Evolutionary conservation across 768 basidiomycete species (phyloP).

Genomic region (Trametes punicea): DNA sequence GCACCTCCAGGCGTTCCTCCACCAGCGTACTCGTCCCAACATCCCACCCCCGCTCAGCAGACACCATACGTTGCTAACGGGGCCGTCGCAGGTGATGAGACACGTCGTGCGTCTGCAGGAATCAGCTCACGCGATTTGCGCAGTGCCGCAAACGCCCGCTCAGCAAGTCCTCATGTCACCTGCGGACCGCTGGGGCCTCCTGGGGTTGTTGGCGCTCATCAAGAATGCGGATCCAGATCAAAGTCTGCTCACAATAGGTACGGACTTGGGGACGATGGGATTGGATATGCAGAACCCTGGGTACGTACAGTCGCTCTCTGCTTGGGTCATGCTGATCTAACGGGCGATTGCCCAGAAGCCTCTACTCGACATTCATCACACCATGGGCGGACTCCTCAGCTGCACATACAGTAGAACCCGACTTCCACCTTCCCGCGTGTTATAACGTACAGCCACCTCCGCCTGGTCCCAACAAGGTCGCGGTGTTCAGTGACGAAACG

Average conservation of each 20-base stretch:
- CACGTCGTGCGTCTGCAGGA: conserved; percentile 31
- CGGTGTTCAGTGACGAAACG: conserved; percentile 91
- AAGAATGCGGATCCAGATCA: conserved; percentile 84
- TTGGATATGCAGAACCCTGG: conserved; percentile 83
- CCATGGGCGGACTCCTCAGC: conserved; percentile 93
- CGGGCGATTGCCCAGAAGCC: conserved; percentile 46
- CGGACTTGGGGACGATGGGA: conserved; percentile 89
- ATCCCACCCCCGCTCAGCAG: conserved; percentile 30
- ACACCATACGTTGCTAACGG: conserved; percentile 32
- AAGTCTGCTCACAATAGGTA: conserved; percentile 80
- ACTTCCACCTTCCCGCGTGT: conserved; percentile 86
- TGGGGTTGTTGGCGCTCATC: conserved; percentile 83
- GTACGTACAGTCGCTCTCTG: conserved; percentile 36
- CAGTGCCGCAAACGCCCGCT: conserved; percentile 77
- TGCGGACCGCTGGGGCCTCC: conserved; percentile 92
- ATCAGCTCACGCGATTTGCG: conserved; percentile 42
- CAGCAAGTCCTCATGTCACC: conserved; percentile 91
- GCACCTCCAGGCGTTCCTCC: conserved; percentile 50
- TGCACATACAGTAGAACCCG: conserved; percentile 84
- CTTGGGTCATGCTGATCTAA: not conserved
- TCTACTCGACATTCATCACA: conserved; percentile 92
- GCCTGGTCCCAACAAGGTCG: conserved; percentile 75
- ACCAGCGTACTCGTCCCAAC: conserved; percentile 37
- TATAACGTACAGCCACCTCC: conserved; percentile 91
- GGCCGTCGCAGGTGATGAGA: conserved; percentile 29